Base-by-base conservation (phyloP, 768 basidiomycete species). In the Rhizopogon sp. region DNA sequence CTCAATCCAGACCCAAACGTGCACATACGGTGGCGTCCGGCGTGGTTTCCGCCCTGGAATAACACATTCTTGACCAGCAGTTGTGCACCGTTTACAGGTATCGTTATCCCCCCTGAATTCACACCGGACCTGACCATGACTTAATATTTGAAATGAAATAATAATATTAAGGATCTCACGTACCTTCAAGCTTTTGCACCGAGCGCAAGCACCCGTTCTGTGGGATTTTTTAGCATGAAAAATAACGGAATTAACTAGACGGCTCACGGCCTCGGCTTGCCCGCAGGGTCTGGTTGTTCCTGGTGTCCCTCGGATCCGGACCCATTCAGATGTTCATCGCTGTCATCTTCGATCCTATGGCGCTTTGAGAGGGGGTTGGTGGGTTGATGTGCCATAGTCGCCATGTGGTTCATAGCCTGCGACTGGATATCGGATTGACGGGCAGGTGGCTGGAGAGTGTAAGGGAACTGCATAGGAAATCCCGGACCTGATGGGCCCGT, bases 11-110 rank as follows among this genome's bases (percentile, higher is more conserved):
- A 37, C 29, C n/a, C 13, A 51, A 50, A 25, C 45, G 14, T 43
- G 20, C 22, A 72, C 86, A 66, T 70, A 91, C 89, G 87, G 90
- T 51, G 90, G 89, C 5, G 84, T 79, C 44, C 85, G 76, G 54
- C 89, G 84, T 64, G 88, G 87, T 70, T 89, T 91, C 58, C 87
- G 78, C n/a, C 88, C 89, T n/a, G 89, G 89, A 49, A 87, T 88
- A 41, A 84, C 71, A 60, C 89, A 92, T 50, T 88, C 86, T 54
- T 88, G 83, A 6, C 80, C 81, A 9, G 85, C 85, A 56, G 81
- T 80, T 53, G 79, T 68, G 62, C 89, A 92, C 10, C 89, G 83
- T 64, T 82, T 88, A 69, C 89, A 92, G 3, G 82, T 82, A 62
- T 90, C 87, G 13, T 77, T 80, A 49, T 87, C 85, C 13, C 79